A percentile compares a stretch with the other conserved stretches of the same genome.
phyloP scores from a whole-genome alignment of 164 flowering plant genomes.

The Magnolia officinalis region DNA sequence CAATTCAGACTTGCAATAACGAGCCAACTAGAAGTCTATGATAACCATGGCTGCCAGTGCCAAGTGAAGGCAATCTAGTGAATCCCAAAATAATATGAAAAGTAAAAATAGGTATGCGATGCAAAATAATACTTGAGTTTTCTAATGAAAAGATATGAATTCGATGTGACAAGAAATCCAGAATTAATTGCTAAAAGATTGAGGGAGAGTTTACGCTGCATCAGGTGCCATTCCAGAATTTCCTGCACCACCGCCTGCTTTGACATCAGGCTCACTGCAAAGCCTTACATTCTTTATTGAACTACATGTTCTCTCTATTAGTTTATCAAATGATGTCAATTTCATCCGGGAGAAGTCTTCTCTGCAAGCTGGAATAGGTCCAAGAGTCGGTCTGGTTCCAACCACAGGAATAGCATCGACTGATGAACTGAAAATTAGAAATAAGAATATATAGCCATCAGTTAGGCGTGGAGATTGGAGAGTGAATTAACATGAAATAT shows the following conservation, averaged over 20 bases:
- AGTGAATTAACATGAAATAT: not conserved
- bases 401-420: conserved; percentile 27
- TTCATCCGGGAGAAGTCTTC: conserved; percentile 81
- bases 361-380: conserved; percentile 84
- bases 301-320: conserved; percentile 79
- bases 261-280: conserved; percentile 69
- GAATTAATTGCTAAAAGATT: conserved; percentile 4
- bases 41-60: not conserved
- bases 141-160: not conserved
- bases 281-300: conserved; percentile 82
- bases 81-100: not conserved
- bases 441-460: not conserved
- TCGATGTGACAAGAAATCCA: not conserved
- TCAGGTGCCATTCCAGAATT: conserved; percentile 91
- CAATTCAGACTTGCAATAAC: not conserved
- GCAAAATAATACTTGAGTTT: not conserved
- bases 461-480: not conserved
- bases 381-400: conserved; percentile 32
- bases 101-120: not conserved
- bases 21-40: not conserved
- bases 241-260: conserved; percentile 47
- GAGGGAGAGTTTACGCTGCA: conserved; percentile 73
- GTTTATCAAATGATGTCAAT: conserved; percentile 82
- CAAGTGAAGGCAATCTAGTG: not conserved
- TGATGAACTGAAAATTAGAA: conserved; percentile 36